Evolutionary conservation across 306 rosid genomes (phyloP).

Genomic region (Rosa chinensis): DNA sequence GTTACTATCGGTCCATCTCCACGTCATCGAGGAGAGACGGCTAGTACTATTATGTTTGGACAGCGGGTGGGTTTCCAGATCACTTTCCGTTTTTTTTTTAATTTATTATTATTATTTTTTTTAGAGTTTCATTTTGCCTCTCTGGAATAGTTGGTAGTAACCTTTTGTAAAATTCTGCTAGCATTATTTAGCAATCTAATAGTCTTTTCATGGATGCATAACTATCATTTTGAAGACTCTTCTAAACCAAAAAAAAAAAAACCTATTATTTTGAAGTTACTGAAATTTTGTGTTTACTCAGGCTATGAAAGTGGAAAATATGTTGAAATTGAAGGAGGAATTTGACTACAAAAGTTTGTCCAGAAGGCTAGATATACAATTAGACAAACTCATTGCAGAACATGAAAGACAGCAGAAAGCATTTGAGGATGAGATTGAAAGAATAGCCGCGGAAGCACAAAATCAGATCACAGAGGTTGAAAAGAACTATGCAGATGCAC

Average conservation of each 20-base stretch:
- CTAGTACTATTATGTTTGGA: conserved; percentile 97
- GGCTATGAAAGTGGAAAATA: conserved; percentile 99
- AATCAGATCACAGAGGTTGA: conserved; percentile 73
- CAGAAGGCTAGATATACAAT: conserved; percentile 80
- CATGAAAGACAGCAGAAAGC: conserved; percentile 98
- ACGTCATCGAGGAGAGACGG: conserved; percentile 95
- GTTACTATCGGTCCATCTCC: conserved; percentile 98
- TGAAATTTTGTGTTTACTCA: conserved; percentile 34
- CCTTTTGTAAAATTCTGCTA: background rate
- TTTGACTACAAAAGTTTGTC: conserved; percentile 96
- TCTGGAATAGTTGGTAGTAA: conserved; percentile 8
- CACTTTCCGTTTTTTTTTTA: background rate
- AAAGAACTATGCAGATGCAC: conserved; percentile 60
- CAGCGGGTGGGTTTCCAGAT: conserved; percentile 71
- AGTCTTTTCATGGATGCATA: conserved; percentile 14
- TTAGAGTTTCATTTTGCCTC: conserved; percentile 9
- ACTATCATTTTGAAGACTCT: background rate
- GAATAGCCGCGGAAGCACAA: conserved; percentile 66
- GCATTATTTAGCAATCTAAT: background rate
- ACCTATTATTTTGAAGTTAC: conserved; percentile 29
- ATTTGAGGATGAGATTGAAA: conserved; percentile 81
- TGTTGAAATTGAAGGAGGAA: conserved; percentile 94
- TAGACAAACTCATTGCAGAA: conserved; percentile 90
- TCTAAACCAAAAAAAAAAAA: background rate
- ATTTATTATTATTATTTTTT: background rate